Base-by-base conservation (phyloP, 1,139 yeast genomes). In the Taphrina flavorubra region DNA sequence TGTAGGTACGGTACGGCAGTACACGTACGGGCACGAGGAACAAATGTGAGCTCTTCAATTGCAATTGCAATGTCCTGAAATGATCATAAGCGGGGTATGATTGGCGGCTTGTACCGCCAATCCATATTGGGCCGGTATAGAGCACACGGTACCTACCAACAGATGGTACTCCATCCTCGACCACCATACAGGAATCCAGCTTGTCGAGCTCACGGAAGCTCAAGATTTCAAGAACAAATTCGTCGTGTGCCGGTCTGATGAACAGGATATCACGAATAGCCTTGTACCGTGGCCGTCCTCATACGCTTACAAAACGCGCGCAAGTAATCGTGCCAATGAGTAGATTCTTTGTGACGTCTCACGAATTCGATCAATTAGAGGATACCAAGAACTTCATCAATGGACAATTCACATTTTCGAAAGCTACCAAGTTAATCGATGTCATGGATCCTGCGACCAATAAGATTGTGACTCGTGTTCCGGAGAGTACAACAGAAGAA, bases 391-490 rank as follows among this genome's bases (percentile, higher is more conserved):
- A 65, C 44, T 65, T 65, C 65, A 64, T 65, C 39, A 53, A 60
- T 47, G 58, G 58, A 20, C 18, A 58, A 31, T 59, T 65, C 49
- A 39, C 53, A 20, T 34, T 36, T 16, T 58, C 65, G 25, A 82
- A 81, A 58, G 79, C 90, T 16, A 74, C 77, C 25, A 82, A 83
- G 73, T 88, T 92, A 92, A 86, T 83, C 75, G 92, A 88, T 71
- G 82, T 89, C 70, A 87, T 84, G 75, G 94, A 88, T 76, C 94
- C 94, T 14, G 74, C 94, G 68, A 88, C 94, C 69, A 86, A 88
- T 77, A 76, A 81, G 72, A 84, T 88, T 59, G 86, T 89, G 56
- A 82, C 89, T 62, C 81, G 83, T 73, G 94, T 88, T 16, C 94
- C 94, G 18, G 92, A 88, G 79, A 82, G 86, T 51, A 89, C 94